phyloP scores from a whole-genome alignment of 140 eudicot genomes.

The Cichorium intybus region DNA sequence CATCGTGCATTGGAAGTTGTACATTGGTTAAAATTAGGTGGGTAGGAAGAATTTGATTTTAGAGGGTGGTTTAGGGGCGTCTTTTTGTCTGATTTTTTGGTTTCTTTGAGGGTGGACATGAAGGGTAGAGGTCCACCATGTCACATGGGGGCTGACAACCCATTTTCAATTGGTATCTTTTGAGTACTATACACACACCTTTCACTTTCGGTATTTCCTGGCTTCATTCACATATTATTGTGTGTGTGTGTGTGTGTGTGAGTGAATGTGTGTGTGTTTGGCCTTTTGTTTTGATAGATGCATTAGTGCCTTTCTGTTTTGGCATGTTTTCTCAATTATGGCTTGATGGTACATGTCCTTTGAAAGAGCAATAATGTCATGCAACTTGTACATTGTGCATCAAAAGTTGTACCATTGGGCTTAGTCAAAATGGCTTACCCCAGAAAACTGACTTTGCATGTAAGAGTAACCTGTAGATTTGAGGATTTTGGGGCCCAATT shows the following conservation, averaged over 20 bases:
- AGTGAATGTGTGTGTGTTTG: constrained; percentile 31
- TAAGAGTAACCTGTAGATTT: background rate
- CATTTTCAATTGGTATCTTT: constrained; percentile 47
- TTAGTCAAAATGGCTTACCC: constrained; percentile 13
- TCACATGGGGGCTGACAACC: constrained; percentile 81
- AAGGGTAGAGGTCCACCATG: constrained; percentile 43
- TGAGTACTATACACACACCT: constrained; percentile 33
- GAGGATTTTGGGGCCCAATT: constrained; percentile 5
- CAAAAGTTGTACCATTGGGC: constrained; percentile 8
- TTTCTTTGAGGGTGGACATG: constrained; percentile 49
- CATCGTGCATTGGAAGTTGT: constrained; percentile 5
- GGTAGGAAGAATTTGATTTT: constrained; percentile 27
- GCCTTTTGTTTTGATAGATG: constrained; percentile 52
- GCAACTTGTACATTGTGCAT: constrained; percentile 17
- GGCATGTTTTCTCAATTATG: constrained; percentile 47
- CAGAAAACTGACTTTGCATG: constrained; percentile 10
- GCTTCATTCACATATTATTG: constrained; percentile 32
- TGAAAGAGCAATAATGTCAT: constrained; percentile 13
- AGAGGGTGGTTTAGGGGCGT: constrained; percentile 38
- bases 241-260: constrained; percentile 20
- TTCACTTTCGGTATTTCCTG: constrained; percentile 52
- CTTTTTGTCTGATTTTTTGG: constrained; percentile 53
- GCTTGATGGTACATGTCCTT: constrained; percentile 47
- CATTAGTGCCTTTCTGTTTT: constrained; percentile 40
- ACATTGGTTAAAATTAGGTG: constrained; percentile 11